Evolutionary conservation across 345 rosid genomes (phyloP), one percentile per base, ranked within the genome.

Genomic region (Heritiera fomes): DNA sequence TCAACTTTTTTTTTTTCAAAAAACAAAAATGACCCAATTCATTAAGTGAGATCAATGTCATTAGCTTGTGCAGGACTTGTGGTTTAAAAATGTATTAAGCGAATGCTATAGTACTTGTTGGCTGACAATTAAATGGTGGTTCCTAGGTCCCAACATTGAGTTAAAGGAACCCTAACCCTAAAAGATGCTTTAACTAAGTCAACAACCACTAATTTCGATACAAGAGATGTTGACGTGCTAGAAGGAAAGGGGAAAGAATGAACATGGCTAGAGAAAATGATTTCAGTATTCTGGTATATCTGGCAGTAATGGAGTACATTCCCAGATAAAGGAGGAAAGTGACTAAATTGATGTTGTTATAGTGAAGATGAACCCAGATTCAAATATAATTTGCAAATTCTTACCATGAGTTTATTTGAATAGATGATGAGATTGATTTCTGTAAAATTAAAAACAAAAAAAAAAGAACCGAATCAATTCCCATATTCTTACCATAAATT

Each of bases 351-450:
- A 60, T 28, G 15, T 9, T 38, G 15, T 59, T 59, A 59, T 20
- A 23, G 40, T 47, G 38, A 70, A 71, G 53, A 71, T 71, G n/a
- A 46, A 69, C 38, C 53, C 55, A 20, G 13, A 65, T 65, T 65
- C 46, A 65, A 18, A 32, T 32, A 53, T 53, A 34, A 1, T 34
- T 34, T 3, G 38, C 38, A 34, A 1, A 34, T 34, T 1, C 3
- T 34, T 34, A 34, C 28, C 28, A 34, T 34, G 3, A 34, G 3
- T 1, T 34, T 34, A 34, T 34, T 34, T 34, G 38, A 34, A 34
- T 34, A 0, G 1, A 34, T 3, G 38, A 3, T 34, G 38, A 34
- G 38, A 34, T 34, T 34, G 3, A 34, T 34, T 34, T 34, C 38
- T 1, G 3, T 34, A 34, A 34, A 34, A 1, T 34, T 34, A 34